Conservation (phyloP, 768 basidiomycete species). For the Punctularia strigosozonata region DNA sequence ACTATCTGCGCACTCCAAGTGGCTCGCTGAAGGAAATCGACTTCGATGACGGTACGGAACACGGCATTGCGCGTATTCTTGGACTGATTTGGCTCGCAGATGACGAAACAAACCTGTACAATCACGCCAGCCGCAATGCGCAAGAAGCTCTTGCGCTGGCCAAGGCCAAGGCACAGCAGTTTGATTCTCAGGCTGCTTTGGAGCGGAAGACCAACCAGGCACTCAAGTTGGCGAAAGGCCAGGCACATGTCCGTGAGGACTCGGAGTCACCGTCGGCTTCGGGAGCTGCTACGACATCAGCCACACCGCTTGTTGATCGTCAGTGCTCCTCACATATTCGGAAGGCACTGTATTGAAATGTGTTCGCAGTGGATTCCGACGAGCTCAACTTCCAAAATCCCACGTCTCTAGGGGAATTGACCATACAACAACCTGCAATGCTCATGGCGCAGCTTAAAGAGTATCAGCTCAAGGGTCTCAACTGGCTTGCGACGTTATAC, state of each 20-base stretch:
- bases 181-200: slow-evolving; percentile 74
- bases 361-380: slow-evolving; percentile 71
- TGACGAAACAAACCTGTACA: slow-evolving; percentile 76
- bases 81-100: slow-evolving; percentile 31
- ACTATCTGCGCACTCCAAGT: slow-evolving; percentile 43
- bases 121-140: slow-evolving; percentile 80
- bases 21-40: slow-evolving; percentile 59
- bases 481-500: slow-evolving; percentile 95
- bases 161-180: slow-evolving; percentile 67
- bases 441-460: slow-evolving; percentile 95
- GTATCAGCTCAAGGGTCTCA: slow-evolving; percentile 95
- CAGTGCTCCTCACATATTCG: slow-evolving; percentile 17
- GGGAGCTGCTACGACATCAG: slow-evolving; percentile 9
- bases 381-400: slow-evolving; percentile 99
- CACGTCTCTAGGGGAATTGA: slow-evolving; percentile 75
- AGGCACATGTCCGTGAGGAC: slow-evolving; percentile 30
- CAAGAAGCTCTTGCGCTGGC: slow-evolving; percentile 80
- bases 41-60: slow-evolving; percentile 74
- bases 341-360: not conserved
- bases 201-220: slow-evolving; percentile 78
- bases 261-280: slow-evolving; percentile 23
- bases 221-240: slow-evolving; percentile 49
- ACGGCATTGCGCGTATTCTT: not conserved
- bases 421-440: slow-evolving; percentile 89
- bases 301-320: slow-evolving; percentile 61